A percentile compares a stretch with the other conserved stretches of the same genome.
These are phyloP conservation scores for Aspergillus costaricaensis DNA, from an alignment of 2,329 filamentous ascomycete genomes.

Conservation along the genomic window DNA sequence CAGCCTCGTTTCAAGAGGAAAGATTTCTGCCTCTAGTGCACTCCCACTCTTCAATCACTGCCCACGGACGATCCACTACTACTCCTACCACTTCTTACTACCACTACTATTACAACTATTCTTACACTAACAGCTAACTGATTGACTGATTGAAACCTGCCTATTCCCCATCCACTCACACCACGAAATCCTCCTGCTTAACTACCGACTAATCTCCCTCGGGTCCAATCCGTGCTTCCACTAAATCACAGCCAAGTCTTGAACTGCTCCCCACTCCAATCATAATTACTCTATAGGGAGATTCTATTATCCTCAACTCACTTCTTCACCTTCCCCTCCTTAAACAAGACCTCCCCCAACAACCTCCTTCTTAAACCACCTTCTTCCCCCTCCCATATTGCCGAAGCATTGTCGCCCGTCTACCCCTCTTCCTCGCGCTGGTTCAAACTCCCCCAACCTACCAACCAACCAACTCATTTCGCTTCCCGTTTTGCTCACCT, in stretches of 20 bases:
- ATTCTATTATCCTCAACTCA: constrained; percentile 5
- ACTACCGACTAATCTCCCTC: neutral
- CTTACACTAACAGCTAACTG: neutral
- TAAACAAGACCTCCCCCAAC: neutral
- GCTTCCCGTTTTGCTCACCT: neutral
- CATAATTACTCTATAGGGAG: constrained; percentile 9
- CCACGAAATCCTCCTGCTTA: neutral
- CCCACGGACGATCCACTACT: no score
- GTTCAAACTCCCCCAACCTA: neutral
- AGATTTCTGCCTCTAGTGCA: no score
- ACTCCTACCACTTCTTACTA: no score
- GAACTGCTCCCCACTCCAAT: constrained; percentile 8
- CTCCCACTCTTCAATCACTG: no score
- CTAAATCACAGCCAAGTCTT: constrained; percentile 16
- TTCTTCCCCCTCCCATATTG: neutral
- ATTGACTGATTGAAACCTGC: neutral
- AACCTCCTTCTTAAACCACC: neutral
- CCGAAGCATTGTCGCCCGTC: neutral
- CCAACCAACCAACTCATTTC: neutral
- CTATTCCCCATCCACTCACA: neutral
- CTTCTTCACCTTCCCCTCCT: neutral
- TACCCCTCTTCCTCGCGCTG: neutral
- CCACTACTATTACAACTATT: no score
- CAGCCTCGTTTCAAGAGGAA: neutral
- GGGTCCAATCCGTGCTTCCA: constrained; percentile 4